A percentile compares a stretch with the other conserved stretches of the same genome.
Evolutionary conservation across 805 yeast genomes (phyloP).

Genomic region (Candida andamanensis): DNA sequence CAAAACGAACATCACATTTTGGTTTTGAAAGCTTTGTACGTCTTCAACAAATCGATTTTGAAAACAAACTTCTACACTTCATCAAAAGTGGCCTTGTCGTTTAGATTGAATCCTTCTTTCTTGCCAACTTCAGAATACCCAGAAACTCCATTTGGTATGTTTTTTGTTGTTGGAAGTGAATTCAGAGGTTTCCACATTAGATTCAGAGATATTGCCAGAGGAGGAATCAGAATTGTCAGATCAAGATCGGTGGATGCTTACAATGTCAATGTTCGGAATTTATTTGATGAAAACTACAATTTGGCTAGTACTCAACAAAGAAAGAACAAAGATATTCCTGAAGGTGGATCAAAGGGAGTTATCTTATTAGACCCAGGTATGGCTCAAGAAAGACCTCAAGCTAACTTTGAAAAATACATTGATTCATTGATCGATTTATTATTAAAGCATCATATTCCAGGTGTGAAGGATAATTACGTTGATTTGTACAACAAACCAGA

Average conservation of each 20-base stretch:
- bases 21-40: conserved; percentile 75
- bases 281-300: conserved; percentile 95
- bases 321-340: conserved; percentile 97
- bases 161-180: conserved; percentile 92
- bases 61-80: conserved; percentile 93
- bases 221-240: conserved; percentile 94
- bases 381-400: conserved; percentile 73
- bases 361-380: conserved; percentile 74
- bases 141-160: conserved; percentile 90
- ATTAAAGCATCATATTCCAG: conserved; percentile 58
- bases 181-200: conserved; percentile 97
- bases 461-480: conserved; percentile 76
- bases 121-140: conserved; percentile 86
- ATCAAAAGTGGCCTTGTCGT: conserved; percentile 91
- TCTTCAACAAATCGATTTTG: conserved; percentile 80
- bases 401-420: conserved; percentile 87
- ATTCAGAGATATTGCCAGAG: conserved; percentile 95
- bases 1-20: conserved; percentile 76
- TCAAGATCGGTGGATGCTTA: conserved; percentile 84
- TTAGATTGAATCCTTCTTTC: conserved; percentile 82
- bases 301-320: conserved; percentile 94
- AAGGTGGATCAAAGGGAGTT: conserved; percentile 98
- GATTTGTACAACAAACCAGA: conserved; percentile 82
- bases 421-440: conserved; percentile 86
- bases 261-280: conserved; percentile 74